A percentile compares a stretch with the other conserved stretches of the same genome.
Conservation (phyloP, 495 filamentous ascomycete species). For the Penicillium odoratum region DNA sequence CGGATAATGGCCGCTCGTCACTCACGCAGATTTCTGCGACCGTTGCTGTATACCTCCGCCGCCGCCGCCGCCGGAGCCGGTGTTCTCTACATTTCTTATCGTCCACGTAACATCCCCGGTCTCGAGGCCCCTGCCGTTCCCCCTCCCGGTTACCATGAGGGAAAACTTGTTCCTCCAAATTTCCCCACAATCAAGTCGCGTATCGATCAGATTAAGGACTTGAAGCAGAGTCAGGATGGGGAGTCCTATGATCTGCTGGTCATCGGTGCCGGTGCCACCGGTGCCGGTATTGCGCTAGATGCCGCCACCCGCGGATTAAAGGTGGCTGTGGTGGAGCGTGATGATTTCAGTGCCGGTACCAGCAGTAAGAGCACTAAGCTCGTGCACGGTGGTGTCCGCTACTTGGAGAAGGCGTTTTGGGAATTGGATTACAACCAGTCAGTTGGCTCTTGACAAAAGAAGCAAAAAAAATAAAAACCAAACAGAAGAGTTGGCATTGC, state of each 20-base stretch:
- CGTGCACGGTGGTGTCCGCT: slow-evolving; percentile 94
- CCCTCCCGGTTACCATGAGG: slow-evolving; percentile 77
- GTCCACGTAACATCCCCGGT: slow-evolving; percentile 84
- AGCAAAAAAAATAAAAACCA: not conserved
- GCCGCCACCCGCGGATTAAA: slow-evolving; percentile 89
- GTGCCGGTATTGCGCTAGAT: slow-evolving; percentile 89
- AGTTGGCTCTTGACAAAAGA: slow-evolving; percentile 19
- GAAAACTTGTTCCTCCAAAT: slow-evolving; percentile 74
- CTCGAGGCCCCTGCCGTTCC: slow-evolving; percentile 76
- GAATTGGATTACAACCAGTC: slow-evolving; percentile 92
- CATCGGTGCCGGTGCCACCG: slow-evolving; percentile 92
- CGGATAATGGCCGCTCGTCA: slow-evolving; percentile 59
- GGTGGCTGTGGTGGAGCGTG: slow-evolving; percentile 91
- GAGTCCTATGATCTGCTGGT: slow-evolving; percentile 81
- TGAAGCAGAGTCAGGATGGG: slow-evolving; percentile 40
- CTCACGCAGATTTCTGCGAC: slow-evolving; percentile 55
- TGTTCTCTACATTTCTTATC: slow-evolving; percentile 74
- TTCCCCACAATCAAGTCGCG: slow-evolving; percentile 79
- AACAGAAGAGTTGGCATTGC: not conserved
- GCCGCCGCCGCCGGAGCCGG: slow-evolving; percentile 59
- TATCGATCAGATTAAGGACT: slow-evolving; percentile 53
- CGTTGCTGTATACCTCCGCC: slow-evolving; percentile 61
- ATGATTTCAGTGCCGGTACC: slow-evolving; percentile 92
- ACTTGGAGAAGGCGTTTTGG: slow-evolving; percentile 96
- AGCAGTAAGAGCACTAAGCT: slow-evolving; percentile 97